Conservation (phyloP, 2,329 filamentous ascomycete genomes). For the Botrytis fragariae region DNA sequence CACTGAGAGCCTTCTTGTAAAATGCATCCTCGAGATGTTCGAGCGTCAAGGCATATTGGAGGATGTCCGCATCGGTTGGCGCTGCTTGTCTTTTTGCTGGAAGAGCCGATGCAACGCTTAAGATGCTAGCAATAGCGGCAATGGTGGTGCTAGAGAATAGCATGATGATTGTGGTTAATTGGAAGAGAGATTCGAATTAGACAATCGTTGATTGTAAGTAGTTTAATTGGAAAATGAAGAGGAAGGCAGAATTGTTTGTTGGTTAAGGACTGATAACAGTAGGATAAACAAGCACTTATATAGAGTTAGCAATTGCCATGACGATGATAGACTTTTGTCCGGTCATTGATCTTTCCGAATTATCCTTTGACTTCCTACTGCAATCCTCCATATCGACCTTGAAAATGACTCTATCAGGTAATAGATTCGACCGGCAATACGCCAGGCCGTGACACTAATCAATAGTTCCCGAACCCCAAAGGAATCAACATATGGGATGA, state of each 20-base stretch:
- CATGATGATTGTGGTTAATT: slow-evolving; percentile 25
- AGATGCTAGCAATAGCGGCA: slow-evolving; percentile 23
- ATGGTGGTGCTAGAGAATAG: slow-evolving; percentile 30
- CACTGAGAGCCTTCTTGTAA: slow-evolving; percentile 58
- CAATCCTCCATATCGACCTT: background rate
- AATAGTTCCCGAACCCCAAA: background rate
- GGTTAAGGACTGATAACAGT: background rate
- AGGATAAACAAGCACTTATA: background rate
- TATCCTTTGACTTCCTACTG: background rate
- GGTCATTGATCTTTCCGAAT: background rate
- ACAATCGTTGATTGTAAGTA: background rate
- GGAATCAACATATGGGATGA: background rate
- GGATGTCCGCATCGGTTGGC: slow-evolving; percentile 38
- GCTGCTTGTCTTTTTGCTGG: slow-evolving; percentile 30
- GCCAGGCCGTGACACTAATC: background rate
- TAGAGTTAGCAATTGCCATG: background rate
- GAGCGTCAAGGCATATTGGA: slow-evolving; percentile 51
- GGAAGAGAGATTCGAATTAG: background rate
- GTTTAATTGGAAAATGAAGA: background rate
- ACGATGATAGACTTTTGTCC: background rate
- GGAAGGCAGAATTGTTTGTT: background rate
- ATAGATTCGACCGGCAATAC: slow-evolving; percentile 8
- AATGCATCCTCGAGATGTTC: slow-evolving; percentile 62
- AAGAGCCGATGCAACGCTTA: slow-evolving; percentile 23
- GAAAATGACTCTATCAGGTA: background rate